A percentile compares a stretch with the other conserved stretches of the same genome.
Evolutionary conservation across 2,329 filamentous ascomycete genomes (phyloP).

Genomic region (Berkeleyomyces basicola): DNA sequence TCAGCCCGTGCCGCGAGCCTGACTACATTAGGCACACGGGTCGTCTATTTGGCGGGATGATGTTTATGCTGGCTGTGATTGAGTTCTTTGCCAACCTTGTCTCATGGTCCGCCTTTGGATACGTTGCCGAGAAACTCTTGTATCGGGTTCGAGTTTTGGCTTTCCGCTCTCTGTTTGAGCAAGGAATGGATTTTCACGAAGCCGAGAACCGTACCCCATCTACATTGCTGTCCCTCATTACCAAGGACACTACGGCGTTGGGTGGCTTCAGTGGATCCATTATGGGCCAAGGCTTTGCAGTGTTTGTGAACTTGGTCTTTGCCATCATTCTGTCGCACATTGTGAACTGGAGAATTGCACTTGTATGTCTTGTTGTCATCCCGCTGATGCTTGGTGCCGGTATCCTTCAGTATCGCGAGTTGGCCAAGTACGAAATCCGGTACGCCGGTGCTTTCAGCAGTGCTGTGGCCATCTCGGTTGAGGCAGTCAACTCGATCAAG

Average conservation of each 20-base stretch:
- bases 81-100: slow-evolving; percentile 37
- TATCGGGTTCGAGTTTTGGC: slow-evolving; percentile 46
- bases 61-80: slow-evolving; percentile 34
- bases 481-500: slow-evolving; percentile 49
- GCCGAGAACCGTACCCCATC: slow-evolving; percentile 44
- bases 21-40: slow-evolving; percentile 23
- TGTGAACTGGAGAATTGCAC: slow-evolving; percentile 58
- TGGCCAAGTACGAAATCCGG: slow-evolving; percentile 44
- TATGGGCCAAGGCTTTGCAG: slow-evolving; percentile 51
- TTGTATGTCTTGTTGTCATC: slow-evolving; percentile 53
- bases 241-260: slow-evolving; percentile 49
- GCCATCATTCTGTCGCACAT: slow-evolving; percentile 54
- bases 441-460: slow-evolving; percentile 48
- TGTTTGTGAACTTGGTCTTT: slow-evolving; percentile 48
- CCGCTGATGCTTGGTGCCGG: slow-evolving; percentile 53
- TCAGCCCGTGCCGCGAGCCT: slow-evolving; percentile 31
- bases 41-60: slow-evolving; percentile 38
- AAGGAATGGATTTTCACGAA: slow-evolving; percentile 57
- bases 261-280: slow-evolving; percentile 55
- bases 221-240: slow-evolving; percentile 48
- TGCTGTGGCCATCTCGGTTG: slow-evolving; percentile 47
- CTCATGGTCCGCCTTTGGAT: slow-evolving; percentile 34
- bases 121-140: slow-evolving; percentile 43
- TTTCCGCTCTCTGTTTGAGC: slow-evolving; percentile 46
- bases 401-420: slow-evolving; percentile 48